A percentile compares a stretch with the other conserved stretches of the same genome.
phyloP scores from a whole-genome alignment of 345 rosid genomes.

The Rhizophora mangle region DNA sequence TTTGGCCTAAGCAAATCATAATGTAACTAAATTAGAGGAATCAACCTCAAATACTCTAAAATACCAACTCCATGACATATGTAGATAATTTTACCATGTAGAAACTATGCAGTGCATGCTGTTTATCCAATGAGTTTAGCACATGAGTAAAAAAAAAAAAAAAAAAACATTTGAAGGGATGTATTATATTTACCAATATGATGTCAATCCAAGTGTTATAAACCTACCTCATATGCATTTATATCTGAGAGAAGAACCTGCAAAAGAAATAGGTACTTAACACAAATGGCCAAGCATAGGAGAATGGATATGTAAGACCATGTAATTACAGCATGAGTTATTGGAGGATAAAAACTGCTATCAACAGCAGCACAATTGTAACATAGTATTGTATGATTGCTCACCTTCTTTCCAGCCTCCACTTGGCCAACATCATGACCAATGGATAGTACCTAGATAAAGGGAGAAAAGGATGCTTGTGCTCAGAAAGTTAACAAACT shows the following conservation, averaged over 20 bases:
- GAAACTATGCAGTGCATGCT: too few relatives aligned
- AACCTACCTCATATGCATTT: constrained; percentile 71
- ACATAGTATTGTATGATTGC: background rate
- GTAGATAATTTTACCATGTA: too few relatives aligned
- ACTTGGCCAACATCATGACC: constrained; percentile 67
- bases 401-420: constrained; percentile 77
- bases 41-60: too few relatives aligned
- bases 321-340: background rate
- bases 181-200: background rate
- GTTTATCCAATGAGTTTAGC: too few relatives aligned
- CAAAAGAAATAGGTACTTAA: constrained; percentile 11
- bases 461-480: too few relatives aligned
- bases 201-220: too few relatives aligned
- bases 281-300: background rate
- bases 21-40: too few relatives aligned
- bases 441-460: constrained; percentile 57
- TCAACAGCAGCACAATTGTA: background rate
- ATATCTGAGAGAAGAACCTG: constrained; percentile 91
- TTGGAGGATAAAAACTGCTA: background rate
- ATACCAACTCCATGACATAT: too few relatives aligned
- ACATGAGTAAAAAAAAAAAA: background rate
- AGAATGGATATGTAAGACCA: background rate
- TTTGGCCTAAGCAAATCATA: too few relatives aligned
- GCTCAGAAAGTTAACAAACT: background rate
- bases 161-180: background rate